Evolutionary conservation across 495 filamentous ascomycete genomes (phyloP).

Genomic region (Pyrenula aspistea): DNA sequence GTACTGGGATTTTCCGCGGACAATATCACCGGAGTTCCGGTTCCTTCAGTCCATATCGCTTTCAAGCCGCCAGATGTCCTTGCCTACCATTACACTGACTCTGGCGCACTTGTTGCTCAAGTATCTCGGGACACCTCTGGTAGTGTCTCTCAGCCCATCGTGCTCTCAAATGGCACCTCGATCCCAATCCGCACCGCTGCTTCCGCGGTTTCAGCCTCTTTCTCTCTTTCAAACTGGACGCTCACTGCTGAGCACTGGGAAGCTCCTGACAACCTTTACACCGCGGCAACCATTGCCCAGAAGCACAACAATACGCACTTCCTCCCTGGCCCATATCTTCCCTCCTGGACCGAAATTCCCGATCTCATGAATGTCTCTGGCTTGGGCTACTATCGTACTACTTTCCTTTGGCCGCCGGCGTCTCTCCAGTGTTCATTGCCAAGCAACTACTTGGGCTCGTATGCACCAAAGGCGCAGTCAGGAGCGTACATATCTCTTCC

Average conservation of each 20-base stretch:
- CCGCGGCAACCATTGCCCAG: slow-evolving; percentile 10
- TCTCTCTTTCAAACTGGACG: slow-evolving; percentile 25
- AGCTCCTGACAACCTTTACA: slow-evolving; percentile 18
- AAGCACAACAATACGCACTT: slow-evolving; percentile 22
- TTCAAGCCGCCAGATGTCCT: slow-evolving; percentile 9
- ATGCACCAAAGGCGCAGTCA: too few relatives aligned
- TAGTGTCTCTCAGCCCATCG: slow-evolving; percentile 1
- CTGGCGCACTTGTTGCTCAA: slow-evolving; percentile 7
- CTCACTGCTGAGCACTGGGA: slow-evolving; percentile 28
- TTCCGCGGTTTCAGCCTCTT: slow-evolving; percentile 1
- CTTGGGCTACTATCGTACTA: slow-evolving; percentile 38
- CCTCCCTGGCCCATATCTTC: slow-evolving; percentile 12
- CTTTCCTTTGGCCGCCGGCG: slow-evolving; percentile 23
- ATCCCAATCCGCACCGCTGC: slow-evolving; percentile 5
- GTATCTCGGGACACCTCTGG: slow-evolving; percentile 3
- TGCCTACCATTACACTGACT: slow-evolving; percentile 8
- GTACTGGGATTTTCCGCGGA: slow-evolving; percentile 20
- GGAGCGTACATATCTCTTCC: not conserved
- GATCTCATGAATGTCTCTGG: slow-evolving; percentile 52
- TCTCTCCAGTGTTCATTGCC: slow-evolving; percentile 22
- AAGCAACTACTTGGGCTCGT: not conserved
- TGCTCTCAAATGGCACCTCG: slow-evolving; percentile 16
- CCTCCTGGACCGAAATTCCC: slow-evolving; percentile 37
- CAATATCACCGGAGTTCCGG: not conserved
- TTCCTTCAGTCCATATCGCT: slow-evolving; percentile 2